Base-by-base conservation (phyloP, 2,329 filamentous ascomycete species). In the Aspergillus luchuensis region DNA sequence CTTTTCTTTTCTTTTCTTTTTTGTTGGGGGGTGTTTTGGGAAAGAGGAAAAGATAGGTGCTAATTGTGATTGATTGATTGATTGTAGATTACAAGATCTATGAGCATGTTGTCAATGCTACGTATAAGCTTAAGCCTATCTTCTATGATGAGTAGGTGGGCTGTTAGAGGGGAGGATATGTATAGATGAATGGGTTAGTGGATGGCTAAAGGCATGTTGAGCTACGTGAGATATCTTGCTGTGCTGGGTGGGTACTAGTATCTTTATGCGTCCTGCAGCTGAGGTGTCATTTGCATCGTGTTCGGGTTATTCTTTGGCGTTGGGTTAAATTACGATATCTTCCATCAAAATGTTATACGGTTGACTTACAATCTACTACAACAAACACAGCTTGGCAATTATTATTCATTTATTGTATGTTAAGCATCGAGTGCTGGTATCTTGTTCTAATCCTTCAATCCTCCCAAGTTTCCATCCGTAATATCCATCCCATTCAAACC, bases 51-150 rank as follows among this genome's bases (percentile, higher is more conserved):
- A 6, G 23, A 7, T 25, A 33, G 10, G 10, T 5, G 33, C 33
- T 36, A 36, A 36, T 36, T 36, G 33, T 6, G 4, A 13, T 36
- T 11, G 8, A 30, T 36, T 6, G 4, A 13, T 36, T 11, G 8
- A 30, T 36, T 19, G 7, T 66, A 94, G 92, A 97, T 78, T 91
- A 90, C 76, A 83, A 82, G 56, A 84, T 91, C 36, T 89, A 88
- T 62, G 87, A 91, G 59, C 86, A 89, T 0, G 90, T 97, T 3
- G 93, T 97, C 15, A 91, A 97, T 60, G 89, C 87, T 38, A 95
- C 92, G 36, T 93, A 97, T 78, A 85, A 88, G 53, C 87, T 92
- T 73, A 91, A 89, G 71, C 82, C 87, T 63, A 89, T 98, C 55
- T 97, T 97, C 74, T 92, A 91, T 71, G 84, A 86, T 57, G 47